Conservation (phyloP, 2,329 filamentous ascomycete species). For the Diaporthe sp. region DNA sequence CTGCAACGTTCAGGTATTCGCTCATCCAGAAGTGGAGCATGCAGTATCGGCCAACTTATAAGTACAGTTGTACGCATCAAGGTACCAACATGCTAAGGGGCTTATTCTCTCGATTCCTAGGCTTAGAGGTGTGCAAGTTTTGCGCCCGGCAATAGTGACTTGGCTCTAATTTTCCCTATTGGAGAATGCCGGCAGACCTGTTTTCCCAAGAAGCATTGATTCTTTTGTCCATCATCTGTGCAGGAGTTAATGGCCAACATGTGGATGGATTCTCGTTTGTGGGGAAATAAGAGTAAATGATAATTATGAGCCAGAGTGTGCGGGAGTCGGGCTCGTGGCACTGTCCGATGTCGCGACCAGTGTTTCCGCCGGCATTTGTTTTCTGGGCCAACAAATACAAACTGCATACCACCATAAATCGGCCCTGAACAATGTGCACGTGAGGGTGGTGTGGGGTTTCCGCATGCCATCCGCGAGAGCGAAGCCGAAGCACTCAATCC, state of each 20-base stretch:
- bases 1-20: no score
- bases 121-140: background rate
- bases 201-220: background rate
- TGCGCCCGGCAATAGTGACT: background rate
- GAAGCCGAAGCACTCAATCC: slow-evolving; percentile 9
- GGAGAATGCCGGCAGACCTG: background rate
- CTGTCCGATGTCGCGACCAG: slow-evolving; percentile 3
- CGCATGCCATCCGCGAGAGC: slow-evolving; percentile 16
- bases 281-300: background rate
- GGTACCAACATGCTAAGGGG: no score
- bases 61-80: no score
- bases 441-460: slow-evolving; percentile 21
- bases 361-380: slow-evolving; percentile 15
- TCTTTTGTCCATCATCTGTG: background rate
- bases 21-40: no score
- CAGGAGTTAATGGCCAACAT: background rate
- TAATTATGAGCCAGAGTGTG: background rate
- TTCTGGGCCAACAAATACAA: background rate
- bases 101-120: no score
- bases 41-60: no score
- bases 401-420: background rate
- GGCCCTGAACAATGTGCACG: background rate
- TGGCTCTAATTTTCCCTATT: background rate
- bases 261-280: no score
- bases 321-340: background rate